Evolutionary conservation across 257 asterid species (phyloP), one percentile per base, ranked within the genome.

Genomic region (Haberlea rhodopensis): DNA sequence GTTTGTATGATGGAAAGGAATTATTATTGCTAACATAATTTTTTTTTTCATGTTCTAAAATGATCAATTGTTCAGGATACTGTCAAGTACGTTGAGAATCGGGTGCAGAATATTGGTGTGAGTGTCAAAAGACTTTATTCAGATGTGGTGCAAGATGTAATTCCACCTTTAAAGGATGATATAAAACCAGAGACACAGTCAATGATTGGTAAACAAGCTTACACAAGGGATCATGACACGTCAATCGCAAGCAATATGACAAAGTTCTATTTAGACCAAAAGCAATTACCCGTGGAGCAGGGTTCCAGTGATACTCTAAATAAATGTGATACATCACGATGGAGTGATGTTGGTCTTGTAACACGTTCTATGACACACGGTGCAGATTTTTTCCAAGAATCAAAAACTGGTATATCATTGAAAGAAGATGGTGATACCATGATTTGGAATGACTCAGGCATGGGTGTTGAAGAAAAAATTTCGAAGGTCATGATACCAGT

Each of bases 51-150:
- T 16, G 8, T 28, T 40, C 24, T 15, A 55, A 52, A 45, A 69
- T 62, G 54, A 56, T 80, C 59, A 21, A 22, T 60, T 71, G 67
- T 31, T 25, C 82, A 90, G 91, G 94, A 82, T 16, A 71, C 88
- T 0, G 49, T 75, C 54, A 83, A 78, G 73, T 85, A 70, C 67
- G 86, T 85, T 6, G 94, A 72, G 82, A 76, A 75, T 66, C 87
- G 79, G 62, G 90, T 78, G 77, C 87, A 89, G 31, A 73, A 60
- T 74, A 89, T 84, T 74, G 87, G 89, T 31, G 72, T 24, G 62
- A 76, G 79, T 68, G 81, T 89, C 70, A 80, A 78, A 73, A 80
- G 63, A 37, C 61, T 90, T 10, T 87, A 71, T 71, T 75, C 89
- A 54, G 63, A 76, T 69, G 83, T 79, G 46, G 78, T 81, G 67